Evolutionary conservation across 2,329 filamentous ascomycete species (phyloP).

Genomic region (Colletotrichum scovillei): DNA sequence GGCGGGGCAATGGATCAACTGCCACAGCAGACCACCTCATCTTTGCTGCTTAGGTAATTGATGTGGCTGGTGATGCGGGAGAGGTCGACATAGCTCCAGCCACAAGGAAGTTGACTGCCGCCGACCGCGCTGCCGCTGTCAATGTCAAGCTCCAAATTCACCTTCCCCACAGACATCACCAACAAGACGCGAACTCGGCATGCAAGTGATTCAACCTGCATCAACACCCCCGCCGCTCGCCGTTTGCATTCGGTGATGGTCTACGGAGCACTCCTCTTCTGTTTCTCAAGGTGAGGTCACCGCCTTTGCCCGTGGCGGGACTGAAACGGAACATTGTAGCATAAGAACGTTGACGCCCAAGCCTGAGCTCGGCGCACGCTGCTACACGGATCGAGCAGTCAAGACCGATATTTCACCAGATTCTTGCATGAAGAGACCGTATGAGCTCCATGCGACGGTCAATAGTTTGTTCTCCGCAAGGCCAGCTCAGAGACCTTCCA

Average conservation of each 20-base stretch:
- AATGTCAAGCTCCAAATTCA: not conserved
- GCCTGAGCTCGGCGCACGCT: not conserved
- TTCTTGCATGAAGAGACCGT: conserved; percentile 8
- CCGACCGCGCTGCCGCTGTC: not conserved
- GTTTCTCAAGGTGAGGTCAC: not conserved
- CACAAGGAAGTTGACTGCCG: not conserved
- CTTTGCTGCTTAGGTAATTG: conserved; percentile 2
- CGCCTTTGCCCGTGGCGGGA: not conserved
- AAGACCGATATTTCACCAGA: conserved; percentile 14
- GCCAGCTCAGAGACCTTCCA: conserved; percentile 20
- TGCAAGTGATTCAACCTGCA: conserved; percentile 12
- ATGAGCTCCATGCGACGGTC: conserved; percentile 21
- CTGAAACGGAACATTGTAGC: not conserved
- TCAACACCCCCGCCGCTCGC: not conserved
- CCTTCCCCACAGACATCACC: conserved; percentile 1
- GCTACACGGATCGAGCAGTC: conserved; percentile 14
- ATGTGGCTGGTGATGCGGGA: not conserved
- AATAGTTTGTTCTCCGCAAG: conserved; percentile 27
- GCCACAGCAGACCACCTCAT: conserved; percentile 22
- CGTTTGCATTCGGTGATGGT: not conserved
- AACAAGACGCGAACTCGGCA: not conserved
- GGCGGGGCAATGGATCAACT: conserved; percentile 35
- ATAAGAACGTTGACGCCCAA: not conserved
- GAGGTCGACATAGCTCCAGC: not conserved
- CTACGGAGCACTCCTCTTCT: too few species aligned